These are phyloP conservation scores for Marasmius fiardii DNA, from an alignment of 1,284 basidiomycete genomes.

Conservation along the genomic window DNA sequence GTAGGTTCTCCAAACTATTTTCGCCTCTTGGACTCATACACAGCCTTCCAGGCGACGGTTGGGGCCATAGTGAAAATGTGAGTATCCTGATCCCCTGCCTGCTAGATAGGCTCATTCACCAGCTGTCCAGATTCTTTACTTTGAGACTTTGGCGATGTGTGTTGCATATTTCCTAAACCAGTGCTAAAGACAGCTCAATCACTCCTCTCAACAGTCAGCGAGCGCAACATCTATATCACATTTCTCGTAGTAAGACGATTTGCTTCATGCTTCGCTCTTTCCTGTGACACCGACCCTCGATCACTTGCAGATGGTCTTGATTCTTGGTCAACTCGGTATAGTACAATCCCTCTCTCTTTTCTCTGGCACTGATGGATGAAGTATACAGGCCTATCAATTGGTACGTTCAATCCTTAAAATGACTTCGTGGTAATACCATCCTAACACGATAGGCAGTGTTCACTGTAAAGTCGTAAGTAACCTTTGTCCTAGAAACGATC, in stretches of 20 bases:
- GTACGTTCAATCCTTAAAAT: background rate
- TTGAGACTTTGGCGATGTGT: slow-evolving; percentile 70
- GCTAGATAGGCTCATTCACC: background rate
- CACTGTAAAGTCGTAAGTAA: slow-evolving; percentile 44
- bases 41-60: slow-evolving; percentile 43
- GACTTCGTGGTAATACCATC: background rate
- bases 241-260: background rate
- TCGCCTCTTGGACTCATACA: slow-evolving; percentile 3
- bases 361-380: background rate
- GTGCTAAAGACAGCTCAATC: background rate
- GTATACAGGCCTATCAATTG: background rate
- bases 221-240: background rate
- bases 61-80: slow-evolving; percentile 63
- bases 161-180: background rate
- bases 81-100: slow-evolving; percentile 20
- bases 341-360: background rate
- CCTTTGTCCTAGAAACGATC: background rate
- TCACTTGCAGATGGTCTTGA: background rate
- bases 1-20: slow-evolving; percentile 32
- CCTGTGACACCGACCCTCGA: background rate
- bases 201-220: slow-evolving; percentile 1
- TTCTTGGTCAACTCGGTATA: background rate
- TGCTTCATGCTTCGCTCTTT: too few relatives aligned
- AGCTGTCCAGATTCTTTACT: slow-evolving; percentile 47
- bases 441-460: slow-evolving; percentile 25